These are phyloP conservation scores for Pythium rishiriense DNA, from an alignment of 352 stramenopile species.

Conservation along the genomic window DNA sequence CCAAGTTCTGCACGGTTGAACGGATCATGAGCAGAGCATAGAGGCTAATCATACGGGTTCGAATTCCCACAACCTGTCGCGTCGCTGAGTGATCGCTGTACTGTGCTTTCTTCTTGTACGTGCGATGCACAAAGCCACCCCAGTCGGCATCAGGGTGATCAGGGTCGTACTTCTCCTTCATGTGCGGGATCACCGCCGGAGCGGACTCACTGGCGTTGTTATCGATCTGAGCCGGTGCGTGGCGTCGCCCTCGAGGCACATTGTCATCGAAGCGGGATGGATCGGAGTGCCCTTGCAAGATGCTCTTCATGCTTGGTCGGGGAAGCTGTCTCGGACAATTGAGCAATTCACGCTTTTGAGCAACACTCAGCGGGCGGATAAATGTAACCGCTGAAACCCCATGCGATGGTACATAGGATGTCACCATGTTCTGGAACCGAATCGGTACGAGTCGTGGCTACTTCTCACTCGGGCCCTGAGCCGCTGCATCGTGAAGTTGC, in stretches of 20 bases:
- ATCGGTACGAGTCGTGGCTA: neutral
- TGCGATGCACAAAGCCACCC: constrained; percentile 62
- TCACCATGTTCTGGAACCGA: constrained; percentile 6
- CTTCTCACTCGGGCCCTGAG: neutral
- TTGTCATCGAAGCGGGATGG: neutral
- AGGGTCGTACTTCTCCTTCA: constrained; percentile 73
- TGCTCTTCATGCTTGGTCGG: constrained; percentile 32
- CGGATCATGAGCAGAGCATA: neutral
- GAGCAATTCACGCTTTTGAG: neutral
- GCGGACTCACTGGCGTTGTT: constrained; percentile 14
- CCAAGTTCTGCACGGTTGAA: constrained; percentile 39
- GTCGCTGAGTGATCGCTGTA: constrained; percentile 18
- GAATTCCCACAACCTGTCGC: constrained; percentile 19
- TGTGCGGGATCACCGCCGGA: constrained; percentile 36
- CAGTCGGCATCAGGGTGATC: constrained; percentile 75
- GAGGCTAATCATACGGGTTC: neutral
- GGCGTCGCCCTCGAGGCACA: too few relatives aligned
- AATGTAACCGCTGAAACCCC: neutral
- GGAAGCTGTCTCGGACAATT: neutral
- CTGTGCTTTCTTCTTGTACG: constrained; percentile 54
- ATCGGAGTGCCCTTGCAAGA: constrained; percentile 35
- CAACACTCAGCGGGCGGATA: too few relatives aligned
- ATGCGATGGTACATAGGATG: neutral
- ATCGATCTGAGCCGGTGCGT: neutral
- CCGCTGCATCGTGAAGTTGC: neutral